These are phyloP conservation scores for Tuber microsphaerosporum DNA, from an alignment of 495 filamentous ascomycete species.

Conservation along the genomic window DNA sequence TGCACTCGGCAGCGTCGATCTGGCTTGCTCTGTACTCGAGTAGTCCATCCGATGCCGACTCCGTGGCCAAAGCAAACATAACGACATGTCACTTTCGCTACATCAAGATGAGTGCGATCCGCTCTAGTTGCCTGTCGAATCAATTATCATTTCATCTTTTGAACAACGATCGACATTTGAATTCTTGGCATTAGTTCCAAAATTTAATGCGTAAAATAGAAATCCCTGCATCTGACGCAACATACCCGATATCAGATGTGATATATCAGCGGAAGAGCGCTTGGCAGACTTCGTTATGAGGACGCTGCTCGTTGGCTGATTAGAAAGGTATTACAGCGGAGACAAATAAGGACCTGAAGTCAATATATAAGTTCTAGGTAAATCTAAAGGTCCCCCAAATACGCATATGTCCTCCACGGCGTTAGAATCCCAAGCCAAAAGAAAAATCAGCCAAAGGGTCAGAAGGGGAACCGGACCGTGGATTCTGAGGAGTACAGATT, in stretches of 20 bases:
- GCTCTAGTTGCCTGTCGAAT: not conserved
- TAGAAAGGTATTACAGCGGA: not conserved
- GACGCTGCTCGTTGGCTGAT: not conserved
- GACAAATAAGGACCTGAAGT: not conserved
- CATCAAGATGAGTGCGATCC: not conserved
- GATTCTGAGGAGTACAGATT: not conserved
- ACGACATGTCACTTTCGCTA: not conserved
- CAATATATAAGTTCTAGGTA: too few species aligned
- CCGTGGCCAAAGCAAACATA: not conserved
- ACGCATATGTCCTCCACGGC: too few species aligned
- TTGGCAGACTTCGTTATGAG: not conserved
- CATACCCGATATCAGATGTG: conserved; percentile 1
- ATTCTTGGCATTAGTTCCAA: not conserved
- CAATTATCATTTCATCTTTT: not conserved
- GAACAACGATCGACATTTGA: not conserved
- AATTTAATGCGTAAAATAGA: not conserved
- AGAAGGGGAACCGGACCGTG: not conserved
- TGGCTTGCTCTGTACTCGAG: too few species aligned
- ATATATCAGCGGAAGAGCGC: not conserved
- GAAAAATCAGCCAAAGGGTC: not conserved
- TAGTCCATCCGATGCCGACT: not conserved
- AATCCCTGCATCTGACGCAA: not conserved
- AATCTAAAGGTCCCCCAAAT: too few species aligned
- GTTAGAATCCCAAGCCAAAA: too few species aligned
- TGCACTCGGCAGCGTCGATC: not conserved